Evolutionary conservation across 306 rosid genomes (phyloP).

Genomic region (Castanopsis chinensis): DNA sequence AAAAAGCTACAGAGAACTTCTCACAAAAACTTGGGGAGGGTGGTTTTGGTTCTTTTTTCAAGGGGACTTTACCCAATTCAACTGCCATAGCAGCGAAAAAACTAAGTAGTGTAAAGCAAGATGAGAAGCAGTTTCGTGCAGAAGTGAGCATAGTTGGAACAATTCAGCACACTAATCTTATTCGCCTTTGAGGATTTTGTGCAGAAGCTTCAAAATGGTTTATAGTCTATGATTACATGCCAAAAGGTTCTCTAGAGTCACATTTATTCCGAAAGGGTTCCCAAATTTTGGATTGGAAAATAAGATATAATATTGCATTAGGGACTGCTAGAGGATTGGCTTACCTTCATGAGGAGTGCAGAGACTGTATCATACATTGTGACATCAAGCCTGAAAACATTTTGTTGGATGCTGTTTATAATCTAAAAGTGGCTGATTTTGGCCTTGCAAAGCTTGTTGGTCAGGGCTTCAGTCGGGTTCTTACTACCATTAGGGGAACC

Average conservation of each 20-base stretch:
- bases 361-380: neutral
- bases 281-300: too few relatives aligned
- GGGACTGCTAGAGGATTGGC: neutral
- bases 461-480: neutral
- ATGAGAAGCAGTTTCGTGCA: too few relatives aligned
- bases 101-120: neutral
- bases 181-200: too few relatives aligned
- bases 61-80: too few relatives aligned
- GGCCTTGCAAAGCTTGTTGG: neutral
- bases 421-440: constrained; percentile 1
- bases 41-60: too few relatives aligned
- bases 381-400: neutral
- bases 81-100: too few relatives aligned
- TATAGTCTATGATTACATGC: constrained; percentile 20
- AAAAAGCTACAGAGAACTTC: too few relatives aligned
- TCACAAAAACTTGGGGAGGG: too few relatives aligned
- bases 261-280: neutral
- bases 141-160: too few relatives aligned
- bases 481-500: neutral
- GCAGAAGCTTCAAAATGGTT: neutral
- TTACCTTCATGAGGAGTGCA: neutral
- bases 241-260: constrained; percentile 14
- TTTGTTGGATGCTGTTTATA: neutral
- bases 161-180: too few relatives aligned
- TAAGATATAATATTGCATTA: neutral